Conservation (phyloP, 2,329 filamentous ascomycete species). For the Diaporthe eres region DNA sequence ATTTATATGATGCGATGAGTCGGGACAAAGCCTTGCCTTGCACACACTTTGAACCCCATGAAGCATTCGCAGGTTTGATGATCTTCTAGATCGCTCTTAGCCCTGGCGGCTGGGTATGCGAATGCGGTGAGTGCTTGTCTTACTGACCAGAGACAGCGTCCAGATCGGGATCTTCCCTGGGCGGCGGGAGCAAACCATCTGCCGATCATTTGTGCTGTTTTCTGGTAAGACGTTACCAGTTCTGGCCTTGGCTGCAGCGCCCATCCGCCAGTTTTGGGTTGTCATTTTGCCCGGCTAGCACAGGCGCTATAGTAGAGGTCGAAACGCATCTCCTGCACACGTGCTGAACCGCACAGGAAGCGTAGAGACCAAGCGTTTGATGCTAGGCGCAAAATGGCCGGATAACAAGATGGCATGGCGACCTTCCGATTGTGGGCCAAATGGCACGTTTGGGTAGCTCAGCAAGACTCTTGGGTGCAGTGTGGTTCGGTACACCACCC, state of each 20-base stretch:
- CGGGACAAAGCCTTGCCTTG: not conserved
- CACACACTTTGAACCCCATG: not conserved
- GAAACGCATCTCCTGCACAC: constrained; percentile 12
- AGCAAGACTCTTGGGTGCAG: not conserved
- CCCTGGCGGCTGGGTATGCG: not conserved
- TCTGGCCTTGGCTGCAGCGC: not conserved
- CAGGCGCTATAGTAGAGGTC: not conserved
- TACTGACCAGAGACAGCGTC: not conserved
- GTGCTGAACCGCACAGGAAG: not conserved
- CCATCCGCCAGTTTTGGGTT: not conserved
- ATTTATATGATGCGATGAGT: not conserved
- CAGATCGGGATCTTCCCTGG: constrained; percentile 28
- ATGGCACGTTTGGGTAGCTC: not conserved
- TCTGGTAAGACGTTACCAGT: constrained; percentile 12
- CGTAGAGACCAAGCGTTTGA: not conserved
- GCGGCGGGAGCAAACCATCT: not conserved
- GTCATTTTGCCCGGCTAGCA: not conserved
- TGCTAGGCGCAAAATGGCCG: constrained; percentile 3
- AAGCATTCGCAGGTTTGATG: constrained; percentile 17
- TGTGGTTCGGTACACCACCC: constrained; percentile 6
- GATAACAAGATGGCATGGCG: not conserved
- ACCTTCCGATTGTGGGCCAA: not conserved
- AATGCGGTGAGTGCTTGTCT: not conserved
- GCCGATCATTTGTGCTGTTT: constrained; percentile 19
- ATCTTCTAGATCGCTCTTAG: constrained; percentile 17